Conservation (phyloP, 1,284 basidiomycete genomes). For the Leccinum subspadiceum region DNA sequence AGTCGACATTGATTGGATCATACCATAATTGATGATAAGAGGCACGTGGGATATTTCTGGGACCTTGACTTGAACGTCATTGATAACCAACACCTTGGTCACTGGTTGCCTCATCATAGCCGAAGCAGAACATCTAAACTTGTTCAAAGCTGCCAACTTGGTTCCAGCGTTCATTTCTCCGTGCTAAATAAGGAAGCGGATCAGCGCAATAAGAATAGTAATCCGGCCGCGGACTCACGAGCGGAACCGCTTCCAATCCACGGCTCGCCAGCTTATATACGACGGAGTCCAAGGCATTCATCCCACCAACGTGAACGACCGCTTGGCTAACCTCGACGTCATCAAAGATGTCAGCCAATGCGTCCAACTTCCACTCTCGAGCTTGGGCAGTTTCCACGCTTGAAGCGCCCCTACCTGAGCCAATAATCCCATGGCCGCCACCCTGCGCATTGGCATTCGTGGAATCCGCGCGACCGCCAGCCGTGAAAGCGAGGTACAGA, state of each 20-base stretch:
- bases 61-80: conserved; percentile 87
- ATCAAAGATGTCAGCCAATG: conserved; percentile 89
- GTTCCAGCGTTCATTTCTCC: conserved; percentile 84
- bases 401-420: conserved; percentile 77
- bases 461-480: conserved; percentile 71
- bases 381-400: conserved; percentile 86
- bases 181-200: conserved; percentile 53
- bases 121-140: conserved; percentile 64
- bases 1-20: conserved; percentile 9
- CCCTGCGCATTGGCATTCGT: conserved; percentile 44
- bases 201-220: conserved; percentile 3
- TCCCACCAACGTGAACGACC: conserved; percentile 87
- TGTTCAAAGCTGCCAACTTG: conserved; percentile 76
- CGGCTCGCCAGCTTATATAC: conserved; percentile 86
- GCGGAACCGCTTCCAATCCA: conserved; percentile 74
- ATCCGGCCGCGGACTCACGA: conserved; percentile 19
- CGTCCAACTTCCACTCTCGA: conserved; percentile 96
- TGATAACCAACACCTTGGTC: conserved; percentile 82
- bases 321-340: conserved; percentile 85
- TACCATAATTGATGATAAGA: conserved; percentile 90
- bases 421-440: conserved; percentile 84
- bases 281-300: conserved; percentile 81
- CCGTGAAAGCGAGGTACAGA: conserved; percentile 88
- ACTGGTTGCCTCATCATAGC: conserved; percentile 58
- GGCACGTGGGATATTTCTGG: conserved; percentile 89